A percentile compares a stretch with the other conserved stretches of the same genome.
These are phyloP conservation scores for Fomitopsis pinicola DNA, from an alignment of 1,284 basidiomycete genomes.

Conservation along the genomic window DNA sequence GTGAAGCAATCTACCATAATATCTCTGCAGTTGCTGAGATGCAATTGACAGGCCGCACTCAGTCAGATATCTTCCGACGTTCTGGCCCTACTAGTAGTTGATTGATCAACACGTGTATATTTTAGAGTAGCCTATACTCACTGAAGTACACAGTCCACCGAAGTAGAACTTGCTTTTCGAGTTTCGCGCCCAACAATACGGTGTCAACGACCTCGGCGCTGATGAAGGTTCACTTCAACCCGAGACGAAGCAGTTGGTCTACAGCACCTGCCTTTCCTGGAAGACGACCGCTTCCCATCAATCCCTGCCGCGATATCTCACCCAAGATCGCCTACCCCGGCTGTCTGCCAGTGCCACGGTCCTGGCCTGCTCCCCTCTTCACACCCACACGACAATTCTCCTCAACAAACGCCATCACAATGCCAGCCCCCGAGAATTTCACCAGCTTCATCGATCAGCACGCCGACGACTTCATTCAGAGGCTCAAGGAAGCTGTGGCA, in stretches of 20 bases:
- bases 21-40: too few relatives aligned
- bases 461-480: constrained; percentile 69
- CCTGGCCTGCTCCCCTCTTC: background rate
- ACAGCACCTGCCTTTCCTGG: background rate
- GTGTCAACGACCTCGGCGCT: background rate
- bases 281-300: background rate
- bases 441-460: constrained; percentile 68
- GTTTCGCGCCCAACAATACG: too few relatives aligned
- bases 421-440: constrained; percentile 44
- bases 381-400: background rate
- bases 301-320: background rate
- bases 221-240: background rate
- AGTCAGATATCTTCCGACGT: too few relatives aligned
- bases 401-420: constrained; percentile 5
- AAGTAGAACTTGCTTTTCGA: too few relatives aligned
- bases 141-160: too few relatives aligned
- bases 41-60: too few relatives aligned
- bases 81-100: too few relatives aligned
- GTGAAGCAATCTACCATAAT: background rate
- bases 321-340: background rate
- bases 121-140: too few relatives aligned
- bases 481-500: constrained; percentile 80
- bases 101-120: too few relatives aligned
- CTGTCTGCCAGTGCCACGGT: background rate
- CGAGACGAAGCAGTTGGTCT: background rate